These are phyloP conservation scores for Tagetes erecta DNA, from an alignment of 129 eudicot species.

Conservation along the genomic window DNA sequence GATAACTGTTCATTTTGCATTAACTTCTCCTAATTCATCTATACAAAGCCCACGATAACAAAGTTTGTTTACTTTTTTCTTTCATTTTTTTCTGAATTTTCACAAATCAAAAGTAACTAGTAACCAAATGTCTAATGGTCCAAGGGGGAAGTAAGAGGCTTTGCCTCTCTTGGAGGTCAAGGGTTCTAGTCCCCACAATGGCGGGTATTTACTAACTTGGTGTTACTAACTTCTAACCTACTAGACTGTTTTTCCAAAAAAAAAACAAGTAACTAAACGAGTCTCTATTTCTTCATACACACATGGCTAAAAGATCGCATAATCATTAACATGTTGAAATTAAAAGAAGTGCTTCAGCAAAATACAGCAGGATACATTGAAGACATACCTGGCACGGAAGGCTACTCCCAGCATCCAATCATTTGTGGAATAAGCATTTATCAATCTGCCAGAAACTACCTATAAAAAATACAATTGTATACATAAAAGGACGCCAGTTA, in stretches of 20 bases:
- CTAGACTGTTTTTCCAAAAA: too few species aligned
- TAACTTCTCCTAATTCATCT: not conserved
- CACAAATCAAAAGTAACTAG: not conserved
- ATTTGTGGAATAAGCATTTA: slow-evolving; percentile 86
- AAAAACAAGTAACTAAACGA: not conserved
- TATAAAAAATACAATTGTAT: slow-evolving; percentile 23
- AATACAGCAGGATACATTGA: slow-evolving; percentile 2
- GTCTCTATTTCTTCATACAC: slow-evolving; percentile 11
- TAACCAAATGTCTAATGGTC: not conserved
- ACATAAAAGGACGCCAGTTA: not conserved
- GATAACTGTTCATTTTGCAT: not conserved
- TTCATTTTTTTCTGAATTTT: not conserved
- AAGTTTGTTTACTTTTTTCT: not conserved
- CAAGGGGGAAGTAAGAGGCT: slow-evolving; percentile 1
- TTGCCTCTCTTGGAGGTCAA: too few species aligned
- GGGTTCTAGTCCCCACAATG: too few species aligned
- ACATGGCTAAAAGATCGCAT: slow-evolving; percentile 15
- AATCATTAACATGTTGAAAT: slow-evolving; percentile 12
- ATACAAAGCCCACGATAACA: not conserved
- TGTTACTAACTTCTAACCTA: too few species aligned
- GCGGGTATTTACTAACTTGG: too few species aligned
- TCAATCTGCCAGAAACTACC: slow-evolving; percentile 96
- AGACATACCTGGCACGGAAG: slow-evolving; percentile 84
- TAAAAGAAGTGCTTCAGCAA: not conserved
- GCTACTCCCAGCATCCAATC: slow-evolving; percentile 99